Percentiles rank a stretch among this genome's conserved stretches.
phyloP scores from a whole-genome alignment of 768 basidiomycete species.

The Kwoniella newhampshirensis region DNA sequence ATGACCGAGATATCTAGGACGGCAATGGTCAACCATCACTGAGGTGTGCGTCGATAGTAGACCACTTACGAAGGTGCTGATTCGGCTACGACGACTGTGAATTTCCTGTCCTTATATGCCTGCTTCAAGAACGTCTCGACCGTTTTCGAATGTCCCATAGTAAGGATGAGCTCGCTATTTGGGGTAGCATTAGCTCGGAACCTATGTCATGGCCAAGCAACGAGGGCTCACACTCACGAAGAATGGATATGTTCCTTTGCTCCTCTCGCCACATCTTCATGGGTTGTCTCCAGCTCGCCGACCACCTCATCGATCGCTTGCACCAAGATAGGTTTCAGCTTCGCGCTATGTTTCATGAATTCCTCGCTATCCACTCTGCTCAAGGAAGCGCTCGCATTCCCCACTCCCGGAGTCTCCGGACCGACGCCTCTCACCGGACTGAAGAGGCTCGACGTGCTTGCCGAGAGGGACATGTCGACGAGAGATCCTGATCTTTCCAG shows the following conservation, averaged over 20 bases:
- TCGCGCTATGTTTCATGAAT: constrained; percentile 47
- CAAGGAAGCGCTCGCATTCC: not conserved
- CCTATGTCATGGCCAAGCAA: not conserved
- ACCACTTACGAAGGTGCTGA: constrained; percentile 81
- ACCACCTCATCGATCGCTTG: constrained; percentile 96
- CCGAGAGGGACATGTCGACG: constrained; percentile 27
- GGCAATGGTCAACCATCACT: not conserved
- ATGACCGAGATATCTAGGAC: constrained; percentile 72
- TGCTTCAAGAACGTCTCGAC: constrained; percentile 91
- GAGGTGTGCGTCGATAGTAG: not conserved
- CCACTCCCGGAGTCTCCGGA: constrained; percentile 14
- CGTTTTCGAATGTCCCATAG: constrained; percentile 88
- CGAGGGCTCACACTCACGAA: constrained; percentile 67
- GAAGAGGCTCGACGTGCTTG: constrained; percentile 24
- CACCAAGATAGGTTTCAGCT: constrained; percentile 86
- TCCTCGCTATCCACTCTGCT: constrained; percentile 39
- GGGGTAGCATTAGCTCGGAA: constrained; percentile 6
- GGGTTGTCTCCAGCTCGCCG: constrained; percentile 92
- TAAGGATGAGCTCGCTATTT: constrained; percentile 85
- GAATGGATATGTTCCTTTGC: constrained; percentile 96
- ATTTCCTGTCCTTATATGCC: constrained; percentile 84
- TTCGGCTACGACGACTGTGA: constrained; percentile 93
- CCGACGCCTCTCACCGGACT: constrained; percentile 13
- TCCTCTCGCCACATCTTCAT: constrained; percentile 89
- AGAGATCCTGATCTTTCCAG: constrained; percentile 41